Evolutionary conservation across 805 yeast genomes (phyloP), one percentile per base, ranked within the genome.

Genomic region (Candida boidinii): DNA sequence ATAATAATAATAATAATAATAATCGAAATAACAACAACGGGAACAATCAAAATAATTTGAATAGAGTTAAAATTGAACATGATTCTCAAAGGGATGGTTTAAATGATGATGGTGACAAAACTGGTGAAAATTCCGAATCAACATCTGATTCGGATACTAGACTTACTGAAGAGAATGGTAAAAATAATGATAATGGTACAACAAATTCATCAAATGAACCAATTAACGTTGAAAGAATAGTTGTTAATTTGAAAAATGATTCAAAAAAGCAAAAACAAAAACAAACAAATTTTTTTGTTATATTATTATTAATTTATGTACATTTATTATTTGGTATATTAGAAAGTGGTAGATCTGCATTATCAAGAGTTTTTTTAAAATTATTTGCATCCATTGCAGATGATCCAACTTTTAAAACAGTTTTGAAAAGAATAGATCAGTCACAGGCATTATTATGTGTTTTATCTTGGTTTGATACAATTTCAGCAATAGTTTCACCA

Each of bases 381-480:
- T 54, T 70, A 15, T 68, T 70, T 45, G 66, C 71, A 1, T 61
- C 69, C 2, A 66, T 73, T 26, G 71, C 74, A 15, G 56, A 59
- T 30, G 73, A 71, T 37, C 46, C 51, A 15, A 59, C 64, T n/a
- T 69, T 68, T 51, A 49, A 56, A 23, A 18, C 17, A 14, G 63
- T 67, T 16, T 45, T 68, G 41, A 62, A 61, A 15, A 62, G 58
- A 27, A 70, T 69, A 15, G 70, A 68, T 42, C 73, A 71, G 38
- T 59, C 68, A 6, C 68, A 70, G 5, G 52, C 72, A 1, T 54
- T 69, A 19, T 65, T 70, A 6, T 64, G 66, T 23, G 73, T 70
- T n/a, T 45, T 73, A 12, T 65, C 76, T 1, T 73, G 79, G 79
- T 73, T 68, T 46, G 79, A 73, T 41, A 73, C 79, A 1, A 68